Percentiles rank a stretch among this genome's conserved stretches.
Conservation (phyloP, 257 asterid genomes). For the Solanum tarijense region DNA sequence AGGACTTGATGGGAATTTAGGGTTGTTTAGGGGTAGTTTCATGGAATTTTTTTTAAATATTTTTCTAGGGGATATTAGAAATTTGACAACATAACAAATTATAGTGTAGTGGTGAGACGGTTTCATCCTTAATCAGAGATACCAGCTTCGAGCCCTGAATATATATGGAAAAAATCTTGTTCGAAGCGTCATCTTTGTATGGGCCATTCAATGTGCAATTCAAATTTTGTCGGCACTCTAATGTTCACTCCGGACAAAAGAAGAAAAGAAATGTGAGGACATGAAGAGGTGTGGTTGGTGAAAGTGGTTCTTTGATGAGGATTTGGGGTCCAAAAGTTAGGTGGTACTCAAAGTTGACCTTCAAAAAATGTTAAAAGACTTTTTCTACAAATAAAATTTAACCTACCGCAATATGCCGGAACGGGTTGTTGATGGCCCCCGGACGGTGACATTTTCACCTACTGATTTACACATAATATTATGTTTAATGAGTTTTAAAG, state of each 20-base stretch:
- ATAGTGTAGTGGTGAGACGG: neutral
- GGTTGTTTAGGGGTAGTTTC: conserved; percentile 31
- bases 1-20: conserved; percentile 25
- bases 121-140: too few relatives aligned
- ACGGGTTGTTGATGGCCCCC: neutral
- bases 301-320: conserved; percentile 14
- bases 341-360: conserved; percentile 24
- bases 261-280: neutral
- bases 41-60: neutral
- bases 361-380: neutral
- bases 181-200: too few relatives aligned
- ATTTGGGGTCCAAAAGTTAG: conserved; percentile 20
- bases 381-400: conserved; percentile 10
- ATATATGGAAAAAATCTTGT: too few relatives aligned
- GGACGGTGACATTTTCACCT: conserved; percentile 10
- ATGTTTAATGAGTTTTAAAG: neutral
- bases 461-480: neutral
- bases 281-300: conserved; percentile 44
- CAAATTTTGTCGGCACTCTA: too few relatives aligned
- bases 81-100: neutral
- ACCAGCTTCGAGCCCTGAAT: fast-evolving
- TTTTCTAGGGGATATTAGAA: neutral
- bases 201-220: fast-evolving
- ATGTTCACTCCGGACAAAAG: too few relatives aligned
- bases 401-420: conserved; percentile 27